Conservation (phyloP, 768 basidiomycete species). For the Boletus coccyginus region DNA sequence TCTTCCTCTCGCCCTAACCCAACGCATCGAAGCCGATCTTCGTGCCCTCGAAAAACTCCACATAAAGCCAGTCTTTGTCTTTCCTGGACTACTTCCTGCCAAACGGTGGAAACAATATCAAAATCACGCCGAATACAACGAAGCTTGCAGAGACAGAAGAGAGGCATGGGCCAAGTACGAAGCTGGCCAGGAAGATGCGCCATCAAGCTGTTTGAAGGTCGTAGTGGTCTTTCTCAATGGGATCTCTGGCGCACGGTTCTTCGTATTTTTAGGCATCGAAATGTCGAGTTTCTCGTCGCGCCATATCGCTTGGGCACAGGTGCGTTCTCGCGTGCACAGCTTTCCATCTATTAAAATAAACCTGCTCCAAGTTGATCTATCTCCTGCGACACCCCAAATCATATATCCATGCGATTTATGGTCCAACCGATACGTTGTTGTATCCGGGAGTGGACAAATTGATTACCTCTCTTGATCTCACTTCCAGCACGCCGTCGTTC, state of each 20-base stretch:
- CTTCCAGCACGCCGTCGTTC: conserved; percentile 65
- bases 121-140: conserved; percentile 53
- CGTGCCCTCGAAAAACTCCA: conserved; percentile 84
- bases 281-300: conserved; percentile 94
- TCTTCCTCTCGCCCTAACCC: conserved; percentile 82
- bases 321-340: conserved; percentile 38
- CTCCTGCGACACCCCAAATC: conserved; percentile 89
- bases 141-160: conserved; percentile 71
- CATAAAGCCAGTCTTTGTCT: conserved; percentile 99
- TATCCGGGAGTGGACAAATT: conserved; percentile 88
- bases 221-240: conserved; percentile 72
- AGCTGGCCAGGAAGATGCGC: conserved; percentile 88
- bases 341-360: conserved; percentile 6
- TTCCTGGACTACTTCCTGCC: conserved; percentile 82
- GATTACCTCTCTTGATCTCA: conserved; percentile 84
- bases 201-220: conserved; percentile 76
- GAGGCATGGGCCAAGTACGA: conserved; percentile 96
- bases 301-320: conserved; percentile 98
- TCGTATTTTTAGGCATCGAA: conserved; percentile 89
- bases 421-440: conserved; percentile 84
- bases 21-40: conserved; percentile 89
- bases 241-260: conserved; percentile 95
- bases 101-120: conserved; percentile 60
- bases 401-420: conserved; percentile 93
- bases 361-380: conserved; percentile 75